Evolutionary conservation across 2,329 filamentous ascomycete species (phyloP), one percentile per base, ranked within the genome.

Genomic region (Pseudopithomyces chartarum): DNA sequence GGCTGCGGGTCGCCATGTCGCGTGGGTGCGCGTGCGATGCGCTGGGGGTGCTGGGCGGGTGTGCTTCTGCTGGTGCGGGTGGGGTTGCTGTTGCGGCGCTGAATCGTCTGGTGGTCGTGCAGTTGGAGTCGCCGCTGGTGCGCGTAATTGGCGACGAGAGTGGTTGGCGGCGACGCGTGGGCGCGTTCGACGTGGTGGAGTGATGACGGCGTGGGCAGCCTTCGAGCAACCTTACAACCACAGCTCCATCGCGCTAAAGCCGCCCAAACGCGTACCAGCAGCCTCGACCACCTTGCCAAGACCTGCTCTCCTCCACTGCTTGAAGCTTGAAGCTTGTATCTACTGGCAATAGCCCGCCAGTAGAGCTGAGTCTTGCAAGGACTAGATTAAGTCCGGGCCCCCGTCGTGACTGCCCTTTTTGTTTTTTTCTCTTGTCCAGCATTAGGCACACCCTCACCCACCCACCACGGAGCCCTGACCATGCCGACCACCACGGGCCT

Each of bases 1-100:
- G 72, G 62, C 73, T 75, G 64, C 74, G 73, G 64, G 72, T 69
- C 52, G 71, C 71, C 73, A 75, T 75, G 54, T 65, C 68, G 71
- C 67, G 71, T 73, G 62, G 61, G 57, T 57, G 67, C 67, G 69
- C 67, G 33, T 38, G 38, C 11, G 45, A 49, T 38, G 48, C 40
- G 51, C 33, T n/a, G 47, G 54, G n/a, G 49, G 39, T 52, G 22
- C 39, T 19, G 51, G 20, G 43, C 26, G 23, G 17, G 12, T 40
- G 7, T 6, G 11, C 26, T n/a, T n/a, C n/a, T n/a, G n/a, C n/a
- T n/a, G n/a, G n/a, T n/a, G n/a, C n/a, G n/a, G n/a, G n/a, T n/a
- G n/a, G n/a, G n/a, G n/a, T n/a, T 29, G 26, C 5, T 5, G 26
- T 4, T 29, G 26, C 26, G 26, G 26, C 8, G 26, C n/a, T 29